Evolutionary conservation across 1,284 basidiomycete genomes (phyloP), one percentile per base, ranked within the genome.

Genomic region (Mrakiaceae sp.): DNA sequence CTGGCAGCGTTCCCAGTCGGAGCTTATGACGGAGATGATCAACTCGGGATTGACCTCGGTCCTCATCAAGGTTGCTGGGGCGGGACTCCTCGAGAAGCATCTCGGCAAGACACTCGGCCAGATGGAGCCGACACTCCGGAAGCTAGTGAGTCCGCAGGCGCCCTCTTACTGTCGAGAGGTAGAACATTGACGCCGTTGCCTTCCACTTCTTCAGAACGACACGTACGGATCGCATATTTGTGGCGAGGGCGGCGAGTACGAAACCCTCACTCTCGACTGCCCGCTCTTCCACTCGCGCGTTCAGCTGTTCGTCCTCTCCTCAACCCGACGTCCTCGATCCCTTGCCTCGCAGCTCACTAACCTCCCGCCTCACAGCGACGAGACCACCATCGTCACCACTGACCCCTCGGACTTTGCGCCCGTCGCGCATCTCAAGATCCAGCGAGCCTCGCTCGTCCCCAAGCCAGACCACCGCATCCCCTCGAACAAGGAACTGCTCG

Each of bases 181-280:
- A 67, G 66, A 16, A n/a, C 5, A n/a, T n/a, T 5, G 12, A 49
- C 44, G 10, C 42, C 2, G 3, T 43, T 4, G 7, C 1, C 7
- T 49, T 49, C 47, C 39, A 27, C 58, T 48, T 46, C 27, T 59
- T 3, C 69, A 93, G 88, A 88, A 94, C 74, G 72, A 77, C 4
- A 77, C 84, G 54, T 99, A 95, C 72, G 93, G 93, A 0, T 86
- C 89, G 0, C 96, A 99, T 75, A 83, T 96, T 1, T 97, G 94
- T 68, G 96, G 96, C 4, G 96, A 99, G 77, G 96, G 96, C 3
- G 96, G 96, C 2, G 96, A 99, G 78, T 99, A 98, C 74, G 96
- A 99, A 75, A 91, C 89, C 0, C 78, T 98, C 64, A 96, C 95
- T 1, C 78, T 95, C 27, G 90, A 98, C 71, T 89, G 87, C 67